Evolutionary conservation across 371 early-diverging fungal genomes (phyloP), one percentile per base, ranked within the genome.

Genomic region (Batkoa obscura): DNA sequence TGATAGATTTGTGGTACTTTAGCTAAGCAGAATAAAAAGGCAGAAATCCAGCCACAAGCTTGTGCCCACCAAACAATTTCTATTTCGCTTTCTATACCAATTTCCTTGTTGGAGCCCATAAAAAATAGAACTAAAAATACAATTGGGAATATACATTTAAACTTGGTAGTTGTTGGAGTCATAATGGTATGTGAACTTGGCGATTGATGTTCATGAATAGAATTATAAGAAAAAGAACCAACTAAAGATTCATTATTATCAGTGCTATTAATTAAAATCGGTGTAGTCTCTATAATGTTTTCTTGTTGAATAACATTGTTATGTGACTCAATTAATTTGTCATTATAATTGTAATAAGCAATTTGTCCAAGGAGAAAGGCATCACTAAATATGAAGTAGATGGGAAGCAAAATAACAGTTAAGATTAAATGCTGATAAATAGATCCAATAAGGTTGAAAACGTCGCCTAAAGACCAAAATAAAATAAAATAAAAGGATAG

Each of bases 401-500:
- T n/a, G 31, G 31, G 32, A 8, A 49, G 23, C 10, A 51, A 12
- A 66, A 83, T 82, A 68, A 79, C 77, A 0, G 84, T 83, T 4
- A 73, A 60, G 43, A 85, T 60, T 43, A 89, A 72, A 50, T 80
- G 68, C 50, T 88, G 86, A 61, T 81, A 67, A 15, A 81, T 66
- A 43, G 82, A 76, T 43, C 90, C 91, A 47, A 77, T 62, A 37
- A 88, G 65, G 65, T 87, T 87, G 63, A 79, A 73, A 32, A 84
- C 62, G 60, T 90, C 91, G 12, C 90, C 91, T 0, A 75, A 71
- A 13, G 85, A 65, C 91, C 91, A 90, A 60, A 83, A 77, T 23
- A 76, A 67, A 6, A 90, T 59, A 58, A 88, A 87, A 1, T 72
- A 64, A 59, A 81, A 59, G 15, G 81, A 78, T 13, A 90, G 63